Evolutionary conservation across 129 eudicot genomes (phyloP).

Genomic region (Chrysanthemum makinoi): DNA sequence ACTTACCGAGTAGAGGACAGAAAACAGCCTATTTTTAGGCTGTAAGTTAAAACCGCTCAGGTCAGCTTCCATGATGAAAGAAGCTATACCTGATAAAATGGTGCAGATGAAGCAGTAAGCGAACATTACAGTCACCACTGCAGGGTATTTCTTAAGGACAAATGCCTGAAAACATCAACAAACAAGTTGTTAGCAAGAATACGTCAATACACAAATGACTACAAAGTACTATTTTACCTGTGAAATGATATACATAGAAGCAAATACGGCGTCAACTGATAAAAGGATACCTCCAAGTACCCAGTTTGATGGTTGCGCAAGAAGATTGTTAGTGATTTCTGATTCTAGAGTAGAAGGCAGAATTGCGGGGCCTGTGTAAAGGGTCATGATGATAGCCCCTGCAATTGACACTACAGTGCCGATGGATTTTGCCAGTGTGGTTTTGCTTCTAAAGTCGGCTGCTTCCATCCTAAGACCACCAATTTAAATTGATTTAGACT

Average conservation of each 20-base stretch:
- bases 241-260: constrained; percentile 49
- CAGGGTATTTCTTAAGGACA: constrained; percentile 56
- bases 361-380: constrained; percentile 68
- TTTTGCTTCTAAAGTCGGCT: constrained; percentile 38
- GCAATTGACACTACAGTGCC: constrained; percentile 70
- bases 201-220: not conserved
- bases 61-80: constrained; percentile 51
- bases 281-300: constrained; percentile 68
- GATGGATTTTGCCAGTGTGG: constrained; percentile 49
- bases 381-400: constrained; percentile 76
- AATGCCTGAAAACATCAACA: constrained; percentile 48
- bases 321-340: constrained; percentile 22
- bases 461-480: constrained; percentile 64
- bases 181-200: constrained; percentile 9
- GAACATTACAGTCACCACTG: constrained; percentile 56
- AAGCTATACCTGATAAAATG: constrained; percentile 48
- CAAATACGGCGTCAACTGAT: constrained; percentile 41
- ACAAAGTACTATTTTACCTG: constrained; percentile 43
- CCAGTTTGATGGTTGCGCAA: constrained; percentile 49
- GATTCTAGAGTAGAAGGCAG: constrained; percentile 21
- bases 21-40: constrained; percentile 48
- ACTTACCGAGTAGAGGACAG: constrained; percentile 65
- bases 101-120: constrained; percentile 62
- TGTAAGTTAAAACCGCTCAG: constrained; percentile 54
- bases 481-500: constrained; percentile 17